Base-by-base conservation (phyloP, 352 stramenopile species). In the Pythium plurisporium region DNA sequence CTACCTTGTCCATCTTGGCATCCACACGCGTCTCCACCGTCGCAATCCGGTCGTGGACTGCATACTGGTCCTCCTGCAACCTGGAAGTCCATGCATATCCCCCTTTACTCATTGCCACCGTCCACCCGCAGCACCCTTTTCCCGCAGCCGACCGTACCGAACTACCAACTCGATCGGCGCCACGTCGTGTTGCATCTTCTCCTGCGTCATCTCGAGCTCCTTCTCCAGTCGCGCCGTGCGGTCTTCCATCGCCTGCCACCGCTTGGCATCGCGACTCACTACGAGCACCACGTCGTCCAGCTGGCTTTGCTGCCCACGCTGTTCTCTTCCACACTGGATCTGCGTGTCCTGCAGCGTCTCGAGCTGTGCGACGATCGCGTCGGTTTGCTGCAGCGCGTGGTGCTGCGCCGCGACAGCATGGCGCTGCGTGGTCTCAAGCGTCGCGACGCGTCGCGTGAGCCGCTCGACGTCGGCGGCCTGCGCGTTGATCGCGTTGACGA, bases 1-100 rank as follows among this genome's bases (percentile, higher is more conserved):
- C 9, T 23, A 82, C 77, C 75, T 90, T 90, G 43, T 90, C 80
- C 59, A 90, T 63, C 58, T 90, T 90, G 43, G 45, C 23, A 4
- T 75, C 53, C 1, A 90, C 41, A 2, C 67, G 72, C 15, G 54
- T 67, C 17, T 87, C 75, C 4, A 85, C 50, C 0, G 66, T 69
- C 36, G 64, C 66, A 17, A 90, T 26, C 9, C 75, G 58, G 15
- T 75, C 67, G 15, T 85, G 68, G 2, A 90, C 41, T 17, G 69
- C 55, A 19, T 59, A 65, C 53, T 85, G 80, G 40, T 84, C 68
- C 4, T 58, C 64, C 26, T 86, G 73, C 15, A 90, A 55, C 45
- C 72, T 83, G 20, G 22, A 36, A n/a, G n/a, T n/a, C n/a, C n/a
- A n/a, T n/a, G n/a, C n/a, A 33, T 23, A 47, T 19, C 41, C 14